Percentiles rank a stretch among this genome's conserved stretches.
phyloP scores from a whole-genome alignment of 306 rosid genomes.

The Medicago arabica region DNA sequence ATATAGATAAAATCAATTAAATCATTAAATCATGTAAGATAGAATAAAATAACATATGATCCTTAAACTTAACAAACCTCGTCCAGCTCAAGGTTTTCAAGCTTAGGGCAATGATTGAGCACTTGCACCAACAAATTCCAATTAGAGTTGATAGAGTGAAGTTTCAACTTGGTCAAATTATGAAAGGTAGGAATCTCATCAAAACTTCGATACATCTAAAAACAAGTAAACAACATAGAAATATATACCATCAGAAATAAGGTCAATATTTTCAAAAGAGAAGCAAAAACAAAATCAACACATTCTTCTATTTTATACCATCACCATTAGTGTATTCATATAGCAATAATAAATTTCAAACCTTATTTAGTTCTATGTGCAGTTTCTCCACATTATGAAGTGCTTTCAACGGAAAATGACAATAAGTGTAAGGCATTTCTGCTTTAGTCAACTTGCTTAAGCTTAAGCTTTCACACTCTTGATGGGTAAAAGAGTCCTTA shows the following conservation, averaged over 20 bases:
- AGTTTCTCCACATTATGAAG: not conserved
- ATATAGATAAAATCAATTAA: not conserved
- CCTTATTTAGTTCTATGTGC: not conserved
- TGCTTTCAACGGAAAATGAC: not conserved
- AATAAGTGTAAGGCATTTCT: not conserved
- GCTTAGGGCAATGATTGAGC: not conserved
- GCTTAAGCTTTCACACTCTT: not conserved
- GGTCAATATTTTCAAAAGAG: not conserved
- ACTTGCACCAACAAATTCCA: not conserved
- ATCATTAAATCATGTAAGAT: not conserved
- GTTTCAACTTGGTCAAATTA: not conserved
- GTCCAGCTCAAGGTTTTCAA: not conserved
- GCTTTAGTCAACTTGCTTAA: not conserved
- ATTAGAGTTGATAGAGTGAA: not conserved
- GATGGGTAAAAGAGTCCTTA: not conserved
- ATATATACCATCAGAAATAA: not conserved
- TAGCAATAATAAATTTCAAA: not conserved
- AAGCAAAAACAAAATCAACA: not conserved
- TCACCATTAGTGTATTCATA: not conserved
- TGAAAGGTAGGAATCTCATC: not conserved
- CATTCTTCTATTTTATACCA: not conserved
- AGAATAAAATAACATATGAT: not conserved
- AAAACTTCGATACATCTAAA: not conserved
- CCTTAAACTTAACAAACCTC: not conserved
- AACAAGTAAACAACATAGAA: not conserved